Evolutionary conservation across 2,329 filamentous ascomycete species (phyloP), one percentile per base, ranked within the genome.

Genomic region (Emericellopsis cladophorae): DNA sequence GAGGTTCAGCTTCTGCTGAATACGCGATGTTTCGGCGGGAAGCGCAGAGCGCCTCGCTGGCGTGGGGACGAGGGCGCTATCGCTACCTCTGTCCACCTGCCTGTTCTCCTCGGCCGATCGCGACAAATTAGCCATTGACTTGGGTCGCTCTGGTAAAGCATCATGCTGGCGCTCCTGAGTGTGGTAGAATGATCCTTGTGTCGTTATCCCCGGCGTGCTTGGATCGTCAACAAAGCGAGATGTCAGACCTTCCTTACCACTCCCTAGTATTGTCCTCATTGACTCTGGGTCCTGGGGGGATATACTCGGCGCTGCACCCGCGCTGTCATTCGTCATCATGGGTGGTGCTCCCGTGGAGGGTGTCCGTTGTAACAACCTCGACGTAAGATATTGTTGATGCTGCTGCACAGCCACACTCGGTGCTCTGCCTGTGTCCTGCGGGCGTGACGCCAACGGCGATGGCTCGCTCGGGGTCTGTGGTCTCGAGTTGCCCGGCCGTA

Each of bases 1-100:
- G 2, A 87, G 68, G 59, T 84, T 81, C 12, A 87, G 65, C 51
- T 87, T 87, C 55, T 86, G 81, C 58, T 86, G 81, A 1, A 80
- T 84, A 12, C 82, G 71, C 41, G 79, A 84, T 48, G 74, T 69
- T 44, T 76, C 71, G 1, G 70, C 68, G 1, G 67, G 57, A 1
- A 62, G 61, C 2, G 60, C 59, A 46, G 48, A 59, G 46, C 62
- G 58, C 49, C 51, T 60, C 50, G 47, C 65, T 51, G 54, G 57
- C 53, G 63, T 64, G 22, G 67, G 70, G 4, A 67, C 62, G 12
- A 75, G 54, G 31, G 64, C 68, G 42, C 68, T 71, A 41, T 66
- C 61, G 10, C 62, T 57, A 11, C 44, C 40, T 5, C 53, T 49
- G 4, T 65, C 61, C 29, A 47, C 8, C 3, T 29, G 12, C 26